Base-by-base conservation (phyloP, 2,329 filamentous ascomycete species). In the Helminthosporium solani region DNA sequence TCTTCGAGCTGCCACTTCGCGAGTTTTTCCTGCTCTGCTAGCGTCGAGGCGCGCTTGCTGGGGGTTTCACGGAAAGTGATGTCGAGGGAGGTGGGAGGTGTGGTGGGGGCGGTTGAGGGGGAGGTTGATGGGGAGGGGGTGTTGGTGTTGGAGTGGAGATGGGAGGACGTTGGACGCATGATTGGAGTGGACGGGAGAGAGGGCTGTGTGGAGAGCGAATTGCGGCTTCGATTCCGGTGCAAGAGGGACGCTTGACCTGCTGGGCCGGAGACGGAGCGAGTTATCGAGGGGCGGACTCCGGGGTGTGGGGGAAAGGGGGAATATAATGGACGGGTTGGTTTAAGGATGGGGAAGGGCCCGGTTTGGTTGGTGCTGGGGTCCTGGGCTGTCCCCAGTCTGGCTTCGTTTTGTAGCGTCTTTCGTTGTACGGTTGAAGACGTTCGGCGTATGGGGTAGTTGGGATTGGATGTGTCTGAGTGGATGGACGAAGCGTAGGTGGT, bases 1-100 rank as follows among this genome's bases (percentile, higher is more conserved):
- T 66, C 33, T 23, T 50, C 49, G 16, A 49, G 40, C 33, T 53
- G 39, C 42, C 42, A 54, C 19, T 46, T 20, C 33, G 52, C 19
- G 19, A 54, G 33, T 33, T 52, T 52, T 37, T 54, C 46, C 23
- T 40, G 36, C 34, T 54, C 49, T 12, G 42, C 14, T 40, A 12
- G 28, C 8, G 9, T 31, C 6, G 28, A 6, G 9, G 14, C 31
- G 20, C 52, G 49, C 28, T 14, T 31, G 14, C 12, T 14, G 1
- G 41, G 46, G 14, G 44, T 46, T 19, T 48, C 40, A 11, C 36
- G 31, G 28, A 40, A 33, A 6, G 41, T 40, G 14, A 44, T 39
- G 6, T 31, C 28, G 8, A 12, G 28, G 28, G 5, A 3, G 4
- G 28, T 6, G 28, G 28, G 11, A 28, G 39, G 28, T 12, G 28